Base-by-base conservation (phyloP, 1,284 basidiomycete genomes). In the Exobasidium rhododendri region DNA sequence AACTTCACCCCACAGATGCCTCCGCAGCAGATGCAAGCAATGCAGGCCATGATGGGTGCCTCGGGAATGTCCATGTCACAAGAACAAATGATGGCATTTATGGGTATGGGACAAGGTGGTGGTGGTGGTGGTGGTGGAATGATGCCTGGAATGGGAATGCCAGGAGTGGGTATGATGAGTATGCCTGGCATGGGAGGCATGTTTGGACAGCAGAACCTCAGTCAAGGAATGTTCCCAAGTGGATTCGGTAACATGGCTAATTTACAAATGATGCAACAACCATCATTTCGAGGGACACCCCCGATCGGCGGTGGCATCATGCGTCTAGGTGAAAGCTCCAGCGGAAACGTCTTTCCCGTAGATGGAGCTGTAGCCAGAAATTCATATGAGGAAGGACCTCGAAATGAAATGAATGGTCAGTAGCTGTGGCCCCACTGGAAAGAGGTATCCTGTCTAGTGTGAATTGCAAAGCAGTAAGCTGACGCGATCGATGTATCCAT, bases 21-120 rank as follows among this genome's bases (percentile, higher is more conserved):
- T n/a, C 56, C 29, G 30, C 58, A 60, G 35, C 58, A 60, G 58
- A 60, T 60, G 58, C 58, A 73, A 54, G 69, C 69, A 69, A 75
- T 75, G 73, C 66, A 73, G 31, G 67, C 66, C 5, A 74, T 75
- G 71, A 70, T 73, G 68, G 71, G 65, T 11, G 65, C 52, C 24
- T 43, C 52, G 3, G 52, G 52, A 55, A 14, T 55, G n/a, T 26
- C 54, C 24, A 62, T 62, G 61, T 28, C 61, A n/a, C 44, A 30
- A 10, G 43, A 60, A 20, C 31, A 58, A 35, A 50, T 62, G 52
- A 56, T 45, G 20, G 30, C 28, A 6, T 62, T 62, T 50, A 62
- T 62, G 26, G 61, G 61, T 29, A 62, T 62, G 45, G n/a, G 26
- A 29, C 28, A 47, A 24, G 35, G 55, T n/a, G 58, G 58, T 13